These are phyloP conservation scores for Kernera saxatilis DNA, from an alignment of 345 rosid species.

Conservation along the genomic window DNA sequence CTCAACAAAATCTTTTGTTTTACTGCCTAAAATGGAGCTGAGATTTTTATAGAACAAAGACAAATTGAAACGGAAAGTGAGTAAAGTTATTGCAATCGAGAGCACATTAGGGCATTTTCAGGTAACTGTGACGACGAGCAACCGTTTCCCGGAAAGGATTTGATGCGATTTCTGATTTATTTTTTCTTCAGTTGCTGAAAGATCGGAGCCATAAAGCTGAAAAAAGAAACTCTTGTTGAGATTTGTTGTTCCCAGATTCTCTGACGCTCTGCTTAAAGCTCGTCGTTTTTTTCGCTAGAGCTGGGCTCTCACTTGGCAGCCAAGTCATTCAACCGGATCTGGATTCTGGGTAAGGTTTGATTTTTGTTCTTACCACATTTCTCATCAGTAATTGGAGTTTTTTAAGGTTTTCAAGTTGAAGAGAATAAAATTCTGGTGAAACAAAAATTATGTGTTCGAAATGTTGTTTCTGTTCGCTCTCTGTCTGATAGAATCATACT, in stretches of 20 bases:
- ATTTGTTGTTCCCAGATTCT: conserved; percentile 12
- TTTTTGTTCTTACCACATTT: not conserved
- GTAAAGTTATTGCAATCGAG: not conserved
- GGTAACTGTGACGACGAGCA: not conserved
- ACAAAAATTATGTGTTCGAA: not conserved
- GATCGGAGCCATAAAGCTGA: not conserved
- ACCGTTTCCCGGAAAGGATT: not conserved
- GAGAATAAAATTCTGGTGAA: not conserved
- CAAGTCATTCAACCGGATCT: not conserved
- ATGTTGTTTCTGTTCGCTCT: not conserved
- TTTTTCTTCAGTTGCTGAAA: not conserved
- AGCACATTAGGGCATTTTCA: not conserved
- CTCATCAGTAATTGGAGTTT: not conserved
- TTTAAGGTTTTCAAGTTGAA: not conserved
- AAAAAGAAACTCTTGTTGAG: not conserved
- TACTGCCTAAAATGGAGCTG: not conserved
- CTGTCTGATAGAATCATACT: not conserved
- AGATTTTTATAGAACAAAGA: not conserved
- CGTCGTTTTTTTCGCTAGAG: not conserved
- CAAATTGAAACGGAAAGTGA: not conserved
- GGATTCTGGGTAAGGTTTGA: conserved; percentile 14
- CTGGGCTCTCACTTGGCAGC: not conserved
- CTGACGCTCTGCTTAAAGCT: conserved; percentile 17
- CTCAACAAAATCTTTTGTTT: not conserved
- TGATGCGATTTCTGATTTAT: not conserved